Conservation (phyloP, 352 stramenopile genomes). For the Phytophthora pseudosyringae region DNA sequence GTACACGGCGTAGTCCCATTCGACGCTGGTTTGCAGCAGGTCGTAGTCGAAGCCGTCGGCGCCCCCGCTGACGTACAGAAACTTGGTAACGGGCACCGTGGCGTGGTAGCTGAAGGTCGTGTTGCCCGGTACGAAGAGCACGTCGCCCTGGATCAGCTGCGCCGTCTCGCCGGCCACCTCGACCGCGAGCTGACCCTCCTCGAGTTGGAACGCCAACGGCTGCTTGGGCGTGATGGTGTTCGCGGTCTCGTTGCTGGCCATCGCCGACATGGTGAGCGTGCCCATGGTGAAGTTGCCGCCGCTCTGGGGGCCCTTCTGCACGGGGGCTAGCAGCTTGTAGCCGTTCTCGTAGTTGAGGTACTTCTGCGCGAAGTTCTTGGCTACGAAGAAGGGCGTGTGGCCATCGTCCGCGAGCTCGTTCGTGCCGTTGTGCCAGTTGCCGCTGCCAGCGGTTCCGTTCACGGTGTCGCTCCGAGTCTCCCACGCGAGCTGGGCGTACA, state of each 20-base stretch:
- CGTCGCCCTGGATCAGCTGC: constrained; percentile 56
- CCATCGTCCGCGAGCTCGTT: constrained; percentile 51
- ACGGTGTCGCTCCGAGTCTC: constrained; percentile 47
- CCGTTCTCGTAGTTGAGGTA: constrained; percentile 62
- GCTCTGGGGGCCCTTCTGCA: constrained; percentile 52
- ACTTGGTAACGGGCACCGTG: constrained; percentile 59
- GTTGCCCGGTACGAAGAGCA: constrained; percentile 50
- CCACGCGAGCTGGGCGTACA: constrained; percentile 55
- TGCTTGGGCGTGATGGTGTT: constrained; percentile 51
- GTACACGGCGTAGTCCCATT: constrained; percentile 57
- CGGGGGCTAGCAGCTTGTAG: constrained; percentile 60
- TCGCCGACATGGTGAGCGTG: constrained; percentile 57
- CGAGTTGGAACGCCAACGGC: constrained; percentile 54
- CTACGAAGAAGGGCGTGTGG: constrained; percentile 58
- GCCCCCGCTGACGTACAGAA: constrained; percentile 58
- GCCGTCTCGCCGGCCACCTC: constrained; percentile 43
- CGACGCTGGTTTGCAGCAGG: constrained; percentile 49
- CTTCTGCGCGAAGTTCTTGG: constrained; percentile 64
- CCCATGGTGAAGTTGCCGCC: constrained; percentile 67
- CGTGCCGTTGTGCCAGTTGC: constrained; percentile 61
- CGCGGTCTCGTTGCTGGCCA: constrained; percentile 47
- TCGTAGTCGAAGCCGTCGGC: constrained; percentile 54
- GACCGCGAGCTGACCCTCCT: constrained; percentile 57
- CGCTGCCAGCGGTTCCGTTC: constrained; percentile 47
- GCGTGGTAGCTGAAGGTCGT: constrained; percentile 61